These are phyloP conservation scores for Sporothrix globosa DNA, from an alignment of 2,329 filamentous ascomycete species.

Conservation along the genomic window DNA sequence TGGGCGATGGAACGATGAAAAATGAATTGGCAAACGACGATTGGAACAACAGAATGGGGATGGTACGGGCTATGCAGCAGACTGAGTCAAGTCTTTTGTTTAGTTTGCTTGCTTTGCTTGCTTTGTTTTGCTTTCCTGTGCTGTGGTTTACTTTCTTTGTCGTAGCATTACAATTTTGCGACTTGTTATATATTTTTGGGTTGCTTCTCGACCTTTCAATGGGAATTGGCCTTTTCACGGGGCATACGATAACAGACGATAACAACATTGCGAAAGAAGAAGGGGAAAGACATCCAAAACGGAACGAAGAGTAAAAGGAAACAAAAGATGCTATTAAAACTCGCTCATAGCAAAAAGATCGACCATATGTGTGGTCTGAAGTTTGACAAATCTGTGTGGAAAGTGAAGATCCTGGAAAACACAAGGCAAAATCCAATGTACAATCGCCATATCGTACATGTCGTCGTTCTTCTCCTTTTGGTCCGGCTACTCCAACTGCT, in stretches of 20 bases:
- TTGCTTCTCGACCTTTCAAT: not conserved
- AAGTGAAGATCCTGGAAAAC: constrained; percentile 7
- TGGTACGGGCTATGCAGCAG: not conserved
- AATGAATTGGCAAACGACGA: too few relatives aligned
- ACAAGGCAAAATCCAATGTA: not conserved
- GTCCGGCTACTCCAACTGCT: constrained; percentile 56
- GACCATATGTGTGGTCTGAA: not conserved
- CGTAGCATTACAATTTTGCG: not conserved
- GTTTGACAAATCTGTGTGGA: not conserved
- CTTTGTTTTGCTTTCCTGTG: not conserved
- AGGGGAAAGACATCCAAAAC: too few relatives aligned
- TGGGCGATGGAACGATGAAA: not conserved
- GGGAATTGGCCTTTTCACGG: constrained; percentile 3
- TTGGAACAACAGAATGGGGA: not conserved
- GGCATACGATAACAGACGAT: not conserved
- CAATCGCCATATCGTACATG: constrained; percentile 27
- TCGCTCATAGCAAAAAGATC: constrained; percentile 18
- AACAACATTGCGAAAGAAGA: not conserved
- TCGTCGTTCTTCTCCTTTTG: not conserved
- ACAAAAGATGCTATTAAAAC: constrained; percentile 24
- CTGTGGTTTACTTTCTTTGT: not conserved
- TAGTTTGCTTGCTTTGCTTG: not conserved
- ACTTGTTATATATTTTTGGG: not conserved
- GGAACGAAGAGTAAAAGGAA: not conserved
- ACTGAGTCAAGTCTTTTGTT: not conserved